A percentile compares a stretch with the other conserved stretches of the same genome.
Conservation (phyloP, 2,329 filamentous ascomycete species). For the Alternaria alternata region DNA sequence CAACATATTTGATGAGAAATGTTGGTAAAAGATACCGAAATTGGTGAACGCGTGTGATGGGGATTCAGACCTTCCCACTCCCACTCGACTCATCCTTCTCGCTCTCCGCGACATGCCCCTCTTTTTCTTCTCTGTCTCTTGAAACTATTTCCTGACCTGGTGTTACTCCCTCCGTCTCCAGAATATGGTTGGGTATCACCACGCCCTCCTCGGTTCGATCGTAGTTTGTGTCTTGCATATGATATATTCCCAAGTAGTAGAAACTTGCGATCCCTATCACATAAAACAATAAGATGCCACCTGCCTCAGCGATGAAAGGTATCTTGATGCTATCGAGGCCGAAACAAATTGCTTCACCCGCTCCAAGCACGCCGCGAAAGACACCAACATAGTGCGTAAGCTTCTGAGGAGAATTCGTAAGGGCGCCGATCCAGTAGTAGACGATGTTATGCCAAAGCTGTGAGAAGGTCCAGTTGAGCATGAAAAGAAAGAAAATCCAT, state of each 20-base stretch:
- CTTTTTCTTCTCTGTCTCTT: conserved; percentile 10
- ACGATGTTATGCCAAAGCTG: conserved; percentile 46
- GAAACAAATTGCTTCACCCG: conserved; percentile 43
- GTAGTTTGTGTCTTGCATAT: conserved; percentile 45
- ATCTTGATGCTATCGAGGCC: conserved; percentile 44
- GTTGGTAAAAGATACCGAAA: not conserved
- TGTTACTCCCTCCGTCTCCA: conserved; percentile 31
- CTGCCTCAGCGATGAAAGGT: conserved; percentile 39
- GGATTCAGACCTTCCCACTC: not conserved
- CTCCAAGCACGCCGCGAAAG: conserved; percentile 42
- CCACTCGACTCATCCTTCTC: not conserved
- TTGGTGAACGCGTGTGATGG: not conserved
- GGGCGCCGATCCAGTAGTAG: conserved; percentile 44
- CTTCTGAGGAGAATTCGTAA: conserved; percentile 44
- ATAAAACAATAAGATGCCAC: conserved; percentile 42
- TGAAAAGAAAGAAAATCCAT: conserved; percentile 43
- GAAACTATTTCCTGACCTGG: conserved; percentile 20
- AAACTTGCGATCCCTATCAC: conserved; percentile 36
- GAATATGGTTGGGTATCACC: conserved; percentile 38
- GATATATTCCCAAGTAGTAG: conserved; percentile 38
- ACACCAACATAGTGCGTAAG: conserved; percentile 43
- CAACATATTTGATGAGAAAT: not conserved
- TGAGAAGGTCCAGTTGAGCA: conserved; percentile 42
- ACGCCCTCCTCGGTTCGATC: conserved; percentile 35
- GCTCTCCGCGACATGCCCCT: not conserved